Percentiles rank a stretch among this genome's conserved stretches.
Evolutionary conservation across 1,139 yeast species (phyloP).

Genomic region (Candida neerlandica): DNA sequence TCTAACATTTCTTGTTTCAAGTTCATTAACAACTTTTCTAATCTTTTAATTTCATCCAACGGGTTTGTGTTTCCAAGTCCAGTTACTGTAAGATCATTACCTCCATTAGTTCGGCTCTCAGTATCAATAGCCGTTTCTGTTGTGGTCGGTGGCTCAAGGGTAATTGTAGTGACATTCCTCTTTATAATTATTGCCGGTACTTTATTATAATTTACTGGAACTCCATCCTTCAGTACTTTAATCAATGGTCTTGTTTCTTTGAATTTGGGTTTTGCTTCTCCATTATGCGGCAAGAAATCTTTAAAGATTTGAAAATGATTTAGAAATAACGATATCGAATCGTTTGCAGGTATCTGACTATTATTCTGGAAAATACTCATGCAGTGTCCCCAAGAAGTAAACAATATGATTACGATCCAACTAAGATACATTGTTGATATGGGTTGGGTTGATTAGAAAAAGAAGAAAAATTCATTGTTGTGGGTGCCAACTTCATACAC

Average conservation of each 20-base stretch:
- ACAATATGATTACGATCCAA: background rate
- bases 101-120: background rate
- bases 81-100: background rate
- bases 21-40: constrained; percentile 12
- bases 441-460: background rate
- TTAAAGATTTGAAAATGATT: constrained; percentile 11
- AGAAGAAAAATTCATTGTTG: background rate
- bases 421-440: background rate
- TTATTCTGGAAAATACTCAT: background rate
- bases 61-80: background rate
- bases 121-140: background rate
- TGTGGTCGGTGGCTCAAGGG: background rate
- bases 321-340: constrained; percentile 7
- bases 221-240: constrained; percentile 14
- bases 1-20: constrained; percentile 12
- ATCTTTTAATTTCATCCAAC: constrained; percentile 13
- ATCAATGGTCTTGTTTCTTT: constrained; percentile 14
- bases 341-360: constrained; percentile 1
- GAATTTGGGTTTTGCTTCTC: constrained; percentile 2
- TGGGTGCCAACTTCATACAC: background rate
- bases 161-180: background rate
- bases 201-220: constrained; percentile 13
- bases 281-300: constrained; percentile 10
- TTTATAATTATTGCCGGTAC: constrained; percentile 5
- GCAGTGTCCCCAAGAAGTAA: background rate